Base-by-base conservation (phyloP, 2,329 filamentous ascomycete genomes). In the Fusarium solani-melongenae region DNA sequence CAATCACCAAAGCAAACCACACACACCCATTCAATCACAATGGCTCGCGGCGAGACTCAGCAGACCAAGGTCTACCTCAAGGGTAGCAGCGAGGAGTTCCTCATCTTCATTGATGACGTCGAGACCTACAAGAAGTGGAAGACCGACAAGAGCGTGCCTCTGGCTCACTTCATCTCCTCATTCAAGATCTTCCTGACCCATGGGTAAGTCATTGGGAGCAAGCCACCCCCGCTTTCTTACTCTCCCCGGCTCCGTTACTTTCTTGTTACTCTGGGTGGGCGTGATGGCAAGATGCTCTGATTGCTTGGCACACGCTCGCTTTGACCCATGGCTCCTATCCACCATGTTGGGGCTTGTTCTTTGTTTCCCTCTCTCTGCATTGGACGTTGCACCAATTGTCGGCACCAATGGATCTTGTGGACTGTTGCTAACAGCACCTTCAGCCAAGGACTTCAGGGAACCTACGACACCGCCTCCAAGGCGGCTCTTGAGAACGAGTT, bases 151-250 rank as follows among this genome's bases (percentile, higher is more conserved):
- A 92, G 89, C 33, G 86, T 96, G 33, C 93, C 96, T 39, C 86
- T 98, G 56, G 89, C 93, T 2, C 92, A 98, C 79, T 95, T 99
- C 65, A 89, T 98, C 64, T 94, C 92, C 67, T 89, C 93, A 9
- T 98, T 94, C 88, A 94, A 97, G 88, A 88, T 99, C 80, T 97
- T 98, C 80, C 86, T 93, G 49, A 97, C 95, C 38, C 93, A 97
- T 87, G 93, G 92, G 95, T 98, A 51, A 29, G 46, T 51, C 46
- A 46, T 17, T 27, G 22, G 41, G 88, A 75, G 66, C 46, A 67
- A 86, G 93, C 86, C 56, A 59, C 74, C 67, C 62, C 76, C 64
- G 56, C 62, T 64, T 62, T 53, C 24, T 10, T 41, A 44, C 44
- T 60, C 33, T 38, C 17, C 27, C 27, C 46, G 46, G 46, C 11